phyloP scores from a whole-genome alignment of 2,329 filamentous ascomycete species.

The Colletotrichum tabaci region DNA sequence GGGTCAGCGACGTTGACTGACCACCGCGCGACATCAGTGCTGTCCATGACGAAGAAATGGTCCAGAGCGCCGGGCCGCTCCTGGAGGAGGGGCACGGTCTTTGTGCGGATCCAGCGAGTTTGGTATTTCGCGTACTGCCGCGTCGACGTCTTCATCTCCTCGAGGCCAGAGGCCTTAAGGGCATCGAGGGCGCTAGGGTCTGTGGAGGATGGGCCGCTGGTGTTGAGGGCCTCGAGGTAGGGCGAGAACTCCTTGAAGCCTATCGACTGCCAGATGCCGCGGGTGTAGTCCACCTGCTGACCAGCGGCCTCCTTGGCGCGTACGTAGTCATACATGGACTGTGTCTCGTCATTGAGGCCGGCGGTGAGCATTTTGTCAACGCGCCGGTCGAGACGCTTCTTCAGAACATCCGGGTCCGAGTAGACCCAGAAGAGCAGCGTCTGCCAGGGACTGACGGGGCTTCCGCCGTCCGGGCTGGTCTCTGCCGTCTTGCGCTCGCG shows the following conservation, averaged over 20 bases:
- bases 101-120: constrained; percentile 87
- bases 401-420: constrained; percentile 77
- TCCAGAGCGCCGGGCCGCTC: constrained; percentile 66
- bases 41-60: constrained; percentile 85
- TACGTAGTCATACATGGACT: constrained; percentile 60
- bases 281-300: constrained; percentile 75
- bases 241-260: constrained; percentile 92
- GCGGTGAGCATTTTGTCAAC: constrained; percentile 86
- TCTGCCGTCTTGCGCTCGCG: constrained; percentile 57
- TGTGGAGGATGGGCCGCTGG: constrained; percentile 40
- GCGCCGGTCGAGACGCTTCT: constrained; percentile 79
- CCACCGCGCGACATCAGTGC: constrained; percentile 78
- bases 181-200: constrained; percentile 62
- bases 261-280: constrained; percentile 96
- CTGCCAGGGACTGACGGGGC: constrained; percentile 58
- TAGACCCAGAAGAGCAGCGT: constrained; percentile 91
- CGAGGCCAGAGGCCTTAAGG: constrained; percentile 73
- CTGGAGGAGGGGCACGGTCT: constrained; percentile 79
- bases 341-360: constrained; percentile 66
- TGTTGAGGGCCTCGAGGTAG: constrained; percentile 70
- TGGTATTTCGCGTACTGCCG: constrained; percentile 91
- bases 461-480: constrained; percentile 29
- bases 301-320: constrained; percentile 58
- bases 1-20: constrained; percentile 73
- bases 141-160: constrained; percentile 86